A percentile compares a stretch with the other conserved stretches of the same genome.
Evolutionary conservation across 495 filamentous ascomycete species (phyloP).

Genomic region (Neurospora sp.): DNA sequence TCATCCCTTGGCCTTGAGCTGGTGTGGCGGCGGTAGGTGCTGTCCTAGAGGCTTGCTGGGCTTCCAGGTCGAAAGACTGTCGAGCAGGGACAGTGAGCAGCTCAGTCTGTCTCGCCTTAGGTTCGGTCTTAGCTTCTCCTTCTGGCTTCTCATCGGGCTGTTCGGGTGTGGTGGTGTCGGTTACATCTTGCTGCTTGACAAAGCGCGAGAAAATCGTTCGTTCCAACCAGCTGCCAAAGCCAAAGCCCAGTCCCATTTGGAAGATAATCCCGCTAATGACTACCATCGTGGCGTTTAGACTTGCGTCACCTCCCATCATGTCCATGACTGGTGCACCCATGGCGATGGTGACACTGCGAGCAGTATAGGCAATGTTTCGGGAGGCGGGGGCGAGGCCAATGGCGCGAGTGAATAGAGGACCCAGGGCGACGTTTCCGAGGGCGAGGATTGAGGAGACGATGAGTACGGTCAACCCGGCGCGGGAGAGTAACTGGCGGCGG

Average conservation of each 20-base stretch:
- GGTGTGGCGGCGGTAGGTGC: background rate
- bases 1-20: background rate
- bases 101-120: background rate
- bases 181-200: background rate
- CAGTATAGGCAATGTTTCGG: slow-evolving; percentile 32
- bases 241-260: slow-evolving; percentile 30
- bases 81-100: background rate
- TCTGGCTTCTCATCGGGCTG: background rate
- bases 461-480: slow-evolving; percentile 28
- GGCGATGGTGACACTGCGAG: slow-evolving; percentile 36
- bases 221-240: slow-evolving; percentile 27
- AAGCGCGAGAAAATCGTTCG: slow-evolving; percentile 2
- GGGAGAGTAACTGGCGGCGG: slow-evolving; percentile 27
- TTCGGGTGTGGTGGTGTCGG: background rate
- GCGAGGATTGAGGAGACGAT: slow-evolving; percentile 22
- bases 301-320: slow-evolving; percentile 27
- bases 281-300: slow-evolving; percentile 34
- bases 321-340: slow-evolving; percentile 29
- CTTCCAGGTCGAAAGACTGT: background rate
- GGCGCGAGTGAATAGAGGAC: slow-evolving; percentile 23
- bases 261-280: slow-evolving; percentile 36
- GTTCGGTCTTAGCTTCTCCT: background rate
- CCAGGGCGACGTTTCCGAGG: slow-evolving; percentile 25
- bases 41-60: background rate
- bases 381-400: slow-evolving; percentile 20